A percentile compares a stretch with the other conserved stretches of the same genome.
phyloP scores from a whole-genome alignment of 495 filamentous ascomycete species.

The Neurospora tetraspora region DNA sequence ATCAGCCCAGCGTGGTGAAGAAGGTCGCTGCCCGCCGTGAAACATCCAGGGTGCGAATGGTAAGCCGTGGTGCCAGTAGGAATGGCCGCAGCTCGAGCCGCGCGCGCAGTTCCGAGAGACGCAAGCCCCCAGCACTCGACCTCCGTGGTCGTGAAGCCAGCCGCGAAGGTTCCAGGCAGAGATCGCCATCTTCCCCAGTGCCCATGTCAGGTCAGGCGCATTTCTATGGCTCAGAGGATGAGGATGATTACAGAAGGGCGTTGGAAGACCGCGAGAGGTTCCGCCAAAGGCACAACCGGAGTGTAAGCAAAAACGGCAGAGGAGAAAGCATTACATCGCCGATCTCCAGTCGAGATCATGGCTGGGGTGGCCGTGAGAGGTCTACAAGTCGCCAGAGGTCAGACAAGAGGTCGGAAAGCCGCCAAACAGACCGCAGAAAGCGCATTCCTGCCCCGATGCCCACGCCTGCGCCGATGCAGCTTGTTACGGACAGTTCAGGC shows the following conservation, averaged over 20 bases:
- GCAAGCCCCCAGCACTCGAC: slow-evolving; percentile 38
- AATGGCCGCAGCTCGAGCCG: slow-evolving; percentile 15
- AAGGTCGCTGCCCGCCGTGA: slow-evolving; percentile 28
- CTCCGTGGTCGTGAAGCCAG: slow-evolving; percentile 40
- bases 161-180: slow-evolving; percentile 43
- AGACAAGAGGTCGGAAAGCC: slow-evolving; percentile 41
- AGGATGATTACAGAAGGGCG: slow-evolving; percentile 52
- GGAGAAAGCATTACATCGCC: slow-evolving; percentile 13
- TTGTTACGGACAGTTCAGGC: slow-evolving; percentile 20
- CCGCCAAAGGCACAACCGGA: slow-evolving; percentile 46
- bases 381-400: slow-evolving; percentile 15
- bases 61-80: slow-evolving; percentile 39
- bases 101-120: slow-evolving; percentile 34
- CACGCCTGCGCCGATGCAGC: slow-evolving; percentile 24
- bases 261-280: slow-evolving; percentile 52
- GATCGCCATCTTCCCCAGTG: slow-evolving; percentile 74
- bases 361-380: slow-evolving; percentile 33
- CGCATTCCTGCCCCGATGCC: slow-evolving; percentile 12
- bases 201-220: slow-evolving; percentile 47
- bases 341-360: slow-evolving; percentile 8
- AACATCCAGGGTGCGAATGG: slow-evolving; percentile 22
- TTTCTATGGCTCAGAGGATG: slow-evolving; percentile 39
- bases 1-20: slow-evolving; percentile 33
- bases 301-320: slow-evolving; percentile 41
- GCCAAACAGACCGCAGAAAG: slow-evolving; percentile 17